A percentile compares a stretch with the other conserved stretches of the same genome.
phyloP scores from a whole-genome alignment of 2,329 filamentous ascomycete species.

The Penicillium sp. region DNA sequence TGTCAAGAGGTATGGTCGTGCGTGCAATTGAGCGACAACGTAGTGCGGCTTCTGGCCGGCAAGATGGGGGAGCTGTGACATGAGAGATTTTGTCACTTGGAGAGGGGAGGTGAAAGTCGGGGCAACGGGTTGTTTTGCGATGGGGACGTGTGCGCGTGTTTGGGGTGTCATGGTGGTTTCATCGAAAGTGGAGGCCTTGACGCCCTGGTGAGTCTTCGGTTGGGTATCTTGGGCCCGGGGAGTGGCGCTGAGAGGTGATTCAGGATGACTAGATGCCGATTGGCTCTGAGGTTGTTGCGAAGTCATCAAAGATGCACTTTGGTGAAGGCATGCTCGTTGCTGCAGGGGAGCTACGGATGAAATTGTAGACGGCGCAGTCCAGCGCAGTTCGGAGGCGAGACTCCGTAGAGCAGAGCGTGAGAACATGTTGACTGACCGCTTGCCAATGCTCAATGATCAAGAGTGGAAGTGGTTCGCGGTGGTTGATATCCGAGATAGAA shows the following conservation, averaged over 20 bases:
- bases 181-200: conserved; percentile 11
- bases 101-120: conserved; percentile 41
- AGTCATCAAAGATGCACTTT: conserved; percentile 32
- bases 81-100: conserved; percentile 43
- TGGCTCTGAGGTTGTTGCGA: conserved; percentile 31
- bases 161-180: conserved; percentile 20
- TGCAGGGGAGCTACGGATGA: conserved; percentile 27
- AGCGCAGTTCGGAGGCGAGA: conserved; percentile 31
- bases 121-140: conserved; percentile 37
- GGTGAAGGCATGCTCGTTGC: conserved; percentile 46
- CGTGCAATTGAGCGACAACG: conserved; percentile 49
- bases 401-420: conserved; percentile 37
- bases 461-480: conserved; percentile 15
- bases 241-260: conserved; percentile 30
- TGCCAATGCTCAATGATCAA: conserved; percentile 14
- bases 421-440: conserved; percentile 33
- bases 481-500: conserved; percentile 12
- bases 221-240: conserved; percentile 29
- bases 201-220: conserved; percentile 13
- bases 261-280: conserved; percentile 31
- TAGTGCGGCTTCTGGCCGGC: conserved; percentile 49
- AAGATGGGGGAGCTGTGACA: conserved; percentile 47
- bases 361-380: conserved; percentile 22
- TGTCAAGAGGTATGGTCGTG: conserved; percentile 52
- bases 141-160: conserved; percentile 29